Evolutionary conservation across 352 stramenopile genomes (phyloP), one percentile per base, ranked within the genome.

Genomic region (Thalassiosira sp.): DNA sequence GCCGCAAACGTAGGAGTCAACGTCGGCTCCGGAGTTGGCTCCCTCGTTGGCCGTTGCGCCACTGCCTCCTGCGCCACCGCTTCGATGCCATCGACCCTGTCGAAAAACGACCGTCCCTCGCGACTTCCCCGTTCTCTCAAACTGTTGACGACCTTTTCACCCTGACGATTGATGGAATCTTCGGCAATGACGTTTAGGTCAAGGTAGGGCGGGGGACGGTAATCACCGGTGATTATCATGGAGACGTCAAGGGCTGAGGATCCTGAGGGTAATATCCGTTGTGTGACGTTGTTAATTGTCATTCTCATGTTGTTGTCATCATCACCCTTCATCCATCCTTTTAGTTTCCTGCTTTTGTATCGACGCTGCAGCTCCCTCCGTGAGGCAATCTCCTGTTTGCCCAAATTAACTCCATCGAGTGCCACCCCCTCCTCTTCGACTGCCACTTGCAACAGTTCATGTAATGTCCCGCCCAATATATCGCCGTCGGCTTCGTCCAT

Each of bases 171-270:
- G 52, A 78, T 78, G 25, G 60, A 72, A 52, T 78, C 69, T 56
- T 78, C 69, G 24, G 61, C 61, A 37, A 78, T 72, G 8, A 67
- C 27, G 25, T 72, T 37, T 5, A 78, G 24, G 56, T 78, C 60
- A 1, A 67, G 5, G 15, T 68, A 78, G 22, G 69, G 69, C n/a
- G 69, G 69, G 5, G 69, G 69, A 27, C 69, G 49, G 25, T 78
- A 78, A 27, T 59, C 51, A 1, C 69, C 69, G 45, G 69, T 78
- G n/a, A 78, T 28, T 16, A 78, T 53, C 37, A 78, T 49, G 43
- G 51, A 60, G 13, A 71, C 69, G 60, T 78, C 69, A 7, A 78
- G 24, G 0, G 69, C 69, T 3, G 69, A 78, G 7, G 70, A 79
- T 15, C 70, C 70, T 3, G 45, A 28, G 48, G 68, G 52, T 11